Evolutionary conservation across 2,329 filamentous ascomycete genomes (phyloP).

Genomic region (Geosmithia morbida): DNA sequence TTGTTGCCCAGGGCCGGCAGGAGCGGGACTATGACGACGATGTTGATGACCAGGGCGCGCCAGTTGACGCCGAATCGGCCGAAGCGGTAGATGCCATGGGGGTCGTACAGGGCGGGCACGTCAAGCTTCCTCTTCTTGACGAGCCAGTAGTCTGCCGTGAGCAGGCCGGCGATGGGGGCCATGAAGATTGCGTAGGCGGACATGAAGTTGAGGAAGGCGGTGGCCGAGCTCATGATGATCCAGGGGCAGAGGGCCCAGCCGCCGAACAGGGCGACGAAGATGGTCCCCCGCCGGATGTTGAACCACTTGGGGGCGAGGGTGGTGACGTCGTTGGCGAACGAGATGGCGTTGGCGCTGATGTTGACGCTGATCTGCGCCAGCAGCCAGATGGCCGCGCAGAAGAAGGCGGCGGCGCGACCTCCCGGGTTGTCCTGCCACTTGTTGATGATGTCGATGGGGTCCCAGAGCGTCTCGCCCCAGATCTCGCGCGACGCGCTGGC

Average conservation of each 20-base stretch:
- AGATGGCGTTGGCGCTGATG: constrained; percentile 38
- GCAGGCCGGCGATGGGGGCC: constrained; percentile 24
- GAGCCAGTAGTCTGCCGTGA: constrained; percentile 24
- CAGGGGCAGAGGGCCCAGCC: constrained; percentile 2
- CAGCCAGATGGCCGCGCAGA: constrained; percentile 36
- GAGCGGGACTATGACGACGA: constrained; percentile 4
- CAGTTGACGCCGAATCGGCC: constrained; percentile 13
- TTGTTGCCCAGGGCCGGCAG: background rate
- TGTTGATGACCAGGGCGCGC: constrained; percentile 14
- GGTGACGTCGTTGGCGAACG: constrained; percentile 40
- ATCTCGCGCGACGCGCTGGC: constrained; percentile 31
- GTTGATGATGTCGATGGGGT: constrained; percentile 28
- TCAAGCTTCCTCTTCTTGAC: constrained; percentile 21
- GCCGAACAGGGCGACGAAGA: constrained; percentile 29
- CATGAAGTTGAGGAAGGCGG: constrained; percentile 2
- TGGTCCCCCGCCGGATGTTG: constrained; percentile 39
- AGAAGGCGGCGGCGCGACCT: constrained; percentile 24
- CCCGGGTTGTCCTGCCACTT: constrained; percentile 27
- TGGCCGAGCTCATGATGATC: constrained; percentile 10
- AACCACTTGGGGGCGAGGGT: constrained; percentile 36
- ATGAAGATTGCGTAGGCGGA: constrained; percentile 17
- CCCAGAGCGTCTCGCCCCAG: constrained; percentile 26
- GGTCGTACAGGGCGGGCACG: constrained; percentile 25
- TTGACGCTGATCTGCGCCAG: constrained; percentile 43
- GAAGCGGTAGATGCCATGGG: constrained; percentile 23